These are phyloP conservation scores for Leucogyrophana mollusca DNA, from an alignment of 768 basidiomycete species.

Conservation along the genomic window DNA sequence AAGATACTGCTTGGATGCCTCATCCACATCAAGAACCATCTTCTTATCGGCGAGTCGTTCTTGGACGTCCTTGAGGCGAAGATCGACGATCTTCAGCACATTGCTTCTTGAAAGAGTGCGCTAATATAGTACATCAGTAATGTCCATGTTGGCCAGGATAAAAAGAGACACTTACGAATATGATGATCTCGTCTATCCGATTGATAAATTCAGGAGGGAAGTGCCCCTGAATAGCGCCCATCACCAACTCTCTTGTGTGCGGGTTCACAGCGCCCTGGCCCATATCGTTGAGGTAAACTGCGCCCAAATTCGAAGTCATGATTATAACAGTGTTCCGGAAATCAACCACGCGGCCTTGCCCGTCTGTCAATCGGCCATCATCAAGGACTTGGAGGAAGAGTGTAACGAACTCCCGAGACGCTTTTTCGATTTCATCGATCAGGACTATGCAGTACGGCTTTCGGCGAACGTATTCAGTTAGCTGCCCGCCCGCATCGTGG, in stretches of 20 bases:
- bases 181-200: conserved; percentile 82
- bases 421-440: conserved; percentile 91
- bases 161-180: conserved; percentile 46
- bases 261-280: conserved; percentile 66
- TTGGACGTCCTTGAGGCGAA: conserved; percentile 85
- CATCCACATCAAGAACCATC: conserved; percentile 75
- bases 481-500: conserved; percentile 84
- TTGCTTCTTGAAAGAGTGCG: conserved; percentile 75
- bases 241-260: conserved; percentile 63
- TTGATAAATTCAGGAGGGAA: conserved; percentile 95
- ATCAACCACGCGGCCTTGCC: conserved; percentile 86
- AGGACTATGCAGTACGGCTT: conserved; percentile 87
- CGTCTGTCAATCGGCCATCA: conserved; percentile 89
- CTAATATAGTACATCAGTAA: conserved; percentile 38
- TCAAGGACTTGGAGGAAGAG: conserved; percentile 85
- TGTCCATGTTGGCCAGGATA: background rate
- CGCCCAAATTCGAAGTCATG: conserved; percentile 92
- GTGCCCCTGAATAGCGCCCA: conserved; percentile 76
- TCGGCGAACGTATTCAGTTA: conserved; percentile 90
- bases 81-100: conserved; percentile 83
- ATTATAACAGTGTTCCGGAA: conserved; percentile 93
- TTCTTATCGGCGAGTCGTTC: conserved; percentile 77
- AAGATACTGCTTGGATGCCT: conserved; percentile 74
- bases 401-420: conserved; percentile 72
- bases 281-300: conserved; percentile 72